Evolutionary conservation across 495 filamentous ascomycete genomes (phyloP), one percentile per base, ranked within the genome.

Genomic region (Acidiella bohemica): DNA sequence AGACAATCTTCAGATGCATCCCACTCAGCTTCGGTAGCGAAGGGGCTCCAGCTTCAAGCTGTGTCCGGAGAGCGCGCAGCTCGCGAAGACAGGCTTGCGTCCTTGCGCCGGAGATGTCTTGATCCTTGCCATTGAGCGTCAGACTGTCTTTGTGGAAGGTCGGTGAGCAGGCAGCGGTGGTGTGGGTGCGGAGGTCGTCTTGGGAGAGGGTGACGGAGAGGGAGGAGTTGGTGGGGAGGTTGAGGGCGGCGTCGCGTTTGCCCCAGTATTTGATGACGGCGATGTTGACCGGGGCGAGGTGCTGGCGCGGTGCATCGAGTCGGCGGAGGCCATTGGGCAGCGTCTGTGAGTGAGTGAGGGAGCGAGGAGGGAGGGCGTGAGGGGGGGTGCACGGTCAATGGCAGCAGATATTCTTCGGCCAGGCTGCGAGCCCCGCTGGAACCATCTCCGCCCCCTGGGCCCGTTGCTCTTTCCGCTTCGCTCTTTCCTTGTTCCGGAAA

Each of bases 231-330:
- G 92, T 95, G 25, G 90, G 92, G 49, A 96, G 78, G 60, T 99
- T 96, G 42, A 96, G 73, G 49, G 77, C 80, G 13, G 81, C 59
- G 64, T 96, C 84, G 31, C 90, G 83, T 64, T 96, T 96, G 46
- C 90, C 90, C 90, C 90, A 97, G 69, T 97, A 97, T 84, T 99
- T 99, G 60, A 99, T 88, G 25, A 99, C 90, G 40, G 90, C 90
- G 55, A 99, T 99, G 67, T 99, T 99, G 51, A 99, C 90, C 12
- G 90, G 90, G 18, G 90, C 90, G 24, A 94, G 32, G 88, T 95
- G 65, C 81, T 93, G 36, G 92, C 85, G n/a, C n/a, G n/a, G n/a
- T n/a, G n/a, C n/a, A n/a, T n/a, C n/a, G n/a, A n/a, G n/a, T n/a
- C n/a, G n/a, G n/a, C n/a, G n/a, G n/a, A n/a, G n/a, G n/a, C n/a